Evolutionary conservation across 139 green algal genomes (phyloP).

Genomic region (Closterium sp.): DNA sequence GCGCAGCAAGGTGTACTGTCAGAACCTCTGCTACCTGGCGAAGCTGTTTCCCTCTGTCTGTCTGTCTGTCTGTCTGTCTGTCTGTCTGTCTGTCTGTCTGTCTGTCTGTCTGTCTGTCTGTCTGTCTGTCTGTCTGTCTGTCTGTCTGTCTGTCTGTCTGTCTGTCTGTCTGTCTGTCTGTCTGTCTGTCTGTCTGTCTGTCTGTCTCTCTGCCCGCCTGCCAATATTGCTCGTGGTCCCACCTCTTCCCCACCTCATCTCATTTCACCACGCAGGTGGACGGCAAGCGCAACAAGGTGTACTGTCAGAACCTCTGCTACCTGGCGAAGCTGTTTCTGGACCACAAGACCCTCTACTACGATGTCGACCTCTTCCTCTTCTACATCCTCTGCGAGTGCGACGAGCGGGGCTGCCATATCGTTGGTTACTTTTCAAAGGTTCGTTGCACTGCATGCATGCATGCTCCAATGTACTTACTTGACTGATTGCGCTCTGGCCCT

Average conservation of each 20-base stretch:
- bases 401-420: conserved; percentile 90
- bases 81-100: neutral
- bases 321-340: conserved; percentile 99
- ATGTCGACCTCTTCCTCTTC: conserved; percentile 99
- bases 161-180: neutral
- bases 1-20: conserved; percentile 90
- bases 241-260: too few species aligned
- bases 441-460: conserved; percentile 32
- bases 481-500: too few species aligned
- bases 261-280: too few species aligned
- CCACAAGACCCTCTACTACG: conserved; percentile 99
- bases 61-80: neutral
- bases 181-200: neutral
- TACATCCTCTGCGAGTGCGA: conserved; percentile 98
- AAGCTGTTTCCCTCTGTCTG: conserved; percentile 83
- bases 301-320: conserved; percentile 97
- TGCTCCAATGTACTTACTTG: too few species aligned
- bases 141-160: too few species aligned
- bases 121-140: too few species aligned
- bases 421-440: conserved; percentile 82
- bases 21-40: conserved; percentile 97
- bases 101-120: too few species aligned
- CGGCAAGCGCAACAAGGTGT: conserved; percentile 86
- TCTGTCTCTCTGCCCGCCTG: too few species aligned
- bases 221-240: neutral